Evolutionary conservation across 345 rosid genomes (phyloP).

Genomic region (Bretschneidera sinensis): DNA sequence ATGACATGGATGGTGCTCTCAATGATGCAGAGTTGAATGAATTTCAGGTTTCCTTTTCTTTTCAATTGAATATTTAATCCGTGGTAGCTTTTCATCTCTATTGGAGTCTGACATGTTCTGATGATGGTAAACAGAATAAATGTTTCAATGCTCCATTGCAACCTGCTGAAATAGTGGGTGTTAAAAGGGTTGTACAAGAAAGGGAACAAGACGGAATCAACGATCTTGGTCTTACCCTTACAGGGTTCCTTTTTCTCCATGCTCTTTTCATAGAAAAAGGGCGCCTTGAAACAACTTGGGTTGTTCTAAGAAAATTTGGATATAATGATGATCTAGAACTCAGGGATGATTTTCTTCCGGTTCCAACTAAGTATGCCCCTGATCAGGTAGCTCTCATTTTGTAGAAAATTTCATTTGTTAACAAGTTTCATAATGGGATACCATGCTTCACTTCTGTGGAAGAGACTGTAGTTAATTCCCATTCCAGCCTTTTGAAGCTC

Average conservation of each 20-base stretch:
- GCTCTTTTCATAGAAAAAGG: slow-evolving; percentile 81
- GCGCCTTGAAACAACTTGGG: slow-evolving; percentile 78
- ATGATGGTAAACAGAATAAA: slow-evolving; percentile 46
- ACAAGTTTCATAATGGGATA: too few species aligned
- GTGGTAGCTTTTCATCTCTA: slow-evolving; percentile 9
- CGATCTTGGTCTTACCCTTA: slow-evolving; percentile 73
- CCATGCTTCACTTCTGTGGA: too few species aligned
- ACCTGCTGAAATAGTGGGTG: slow-evolving; percentile 70
- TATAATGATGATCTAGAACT: slow-evolving; percentile 62
- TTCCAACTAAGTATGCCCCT: slow-evolving; percentile 59
- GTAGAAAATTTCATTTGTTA: background rate
- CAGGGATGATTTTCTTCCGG: slow-evolving; percentile 50
- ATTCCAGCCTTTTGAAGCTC: background rate
- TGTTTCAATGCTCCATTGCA: slow-evolving; percentile 74
- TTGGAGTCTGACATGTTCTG: slow-evolving; percentile 18
- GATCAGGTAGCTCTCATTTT: slow-evolving; percentile 51
- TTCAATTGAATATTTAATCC: slow-evolving; percentile 7
- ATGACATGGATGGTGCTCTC: slow-evolving; percentile 77
- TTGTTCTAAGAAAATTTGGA: slow-evolving; percentile 76
- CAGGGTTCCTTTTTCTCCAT: slow-evolving; percentile 69
- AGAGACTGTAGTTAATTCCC: too few species aligned
- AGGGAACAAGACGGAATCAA: slow-evolving; percentile 72
- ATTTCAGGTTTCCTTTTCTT: slow-evolving; percentile 54
- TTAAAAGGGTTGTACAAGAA: slow-evolving; percentile 77
- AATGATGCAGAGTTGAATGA: slow-evolving; percentile 76